phyloP scores from a whole-genome alignment of 805 yeast species.

The Candida nitratophila region DNA sequence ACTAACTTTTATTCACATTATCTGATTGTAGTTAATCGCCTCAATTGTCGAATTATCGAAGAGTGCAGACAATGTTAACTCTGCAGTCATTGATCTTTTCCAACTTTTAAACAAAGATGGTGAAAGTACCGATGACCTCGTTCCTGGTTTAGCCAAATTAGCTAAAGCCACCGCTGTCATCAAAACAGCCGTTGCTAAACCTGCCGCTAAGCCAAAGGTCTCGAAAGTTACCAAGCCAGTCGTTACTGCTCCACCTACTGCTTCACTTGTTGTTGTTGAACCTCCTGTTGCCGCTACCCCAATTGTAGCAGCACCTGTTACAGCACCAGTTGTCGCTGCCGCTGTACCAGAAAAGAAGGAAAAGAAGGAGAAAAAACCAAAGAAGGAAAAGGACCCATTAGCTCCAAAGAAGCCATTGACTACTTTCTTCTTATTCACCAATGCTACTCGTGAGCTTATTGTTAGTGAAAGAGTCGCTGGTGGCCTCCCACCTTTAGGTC shows the following conservation, averaged over 20 bases:
- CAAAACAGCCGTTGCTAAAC: conserved; percentile 8
- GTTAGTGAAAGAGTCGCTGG: conserved; percentile 57
- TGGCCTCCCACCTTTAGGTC: conserved; percentile 57
- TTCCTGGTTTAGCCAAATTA: conserved; percentile 8
- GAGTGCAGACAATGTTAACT: conserved; percentile 81
- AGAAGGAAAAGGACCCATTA: conserved; percentile 65
- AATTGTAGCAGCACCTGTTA: conserved; percentile 12
- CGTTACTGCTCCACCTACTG: conserved; percentile 7
- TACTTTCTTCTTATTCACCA: conserved; percentile 73
- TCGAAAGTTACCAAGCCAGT: conserved; percentile 8
- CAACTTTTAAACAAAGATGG: conserved; percentile 38
- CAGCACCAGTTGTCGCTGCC: conserved; percentile 6
- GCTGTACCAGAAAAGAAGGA: conserved; percentile 19
- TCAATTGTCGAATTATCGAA: conserved; percentile 76
- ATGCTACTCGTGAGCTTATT: conserved; percentile 63
- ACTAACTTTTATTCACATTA: background rate
- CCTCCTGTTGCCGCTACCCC: conserved; percentile 4
- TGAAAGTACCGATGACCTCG: conserved; percentile 4
- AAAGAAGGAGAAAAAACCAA: conserved; percentile 45
- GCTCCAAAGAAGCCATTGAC: conserved; percentile 96
- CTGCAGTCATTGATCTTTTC: conserved; percentile 72
- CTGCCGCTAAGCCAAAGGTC: background rate
- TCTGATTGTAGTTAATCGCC: conserved; percentile 48
- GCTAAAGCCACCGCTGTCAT: conserved; percentile 34
- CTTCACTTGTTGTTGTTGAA: conserved; percentile 11